phyloP scores from a whole-genome alignment of 495 filamentous ascomycete genomes.

The Rostrohypoxylon terebratum region DNA sequence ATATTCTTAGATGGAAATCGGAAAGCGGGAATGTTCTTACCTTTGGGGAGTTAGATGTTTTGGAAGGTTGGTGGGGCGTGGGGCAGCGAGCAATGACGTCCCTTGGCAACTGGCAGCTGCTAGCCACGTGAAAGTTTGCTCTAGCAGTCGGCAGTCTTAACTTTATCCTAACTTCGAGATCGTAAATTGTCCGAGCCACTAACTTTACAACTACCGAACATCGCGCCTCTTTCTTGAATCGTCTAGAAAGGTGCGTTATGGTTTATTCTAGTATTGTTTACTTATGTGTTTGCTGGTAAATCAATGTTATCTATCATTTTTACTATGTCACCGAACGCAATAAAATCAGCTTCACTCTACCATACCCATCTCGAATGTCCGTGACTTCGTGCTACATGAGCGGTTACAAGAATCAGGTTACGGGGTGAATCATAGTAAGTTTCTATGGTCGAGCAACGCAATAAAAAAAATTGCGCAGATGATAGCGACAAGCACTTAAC shows the following conservation, averaged over 20 bases:
- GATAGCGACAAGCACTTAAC: background rate
- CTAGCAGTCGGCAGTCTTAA: background rate
- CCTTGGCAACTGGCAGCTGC: slow-evolving; percentile 11
- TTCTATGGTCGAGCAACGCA: too few species aligned
- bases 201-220: slow-evolving; percentile 1
- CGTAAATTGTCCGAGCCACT: background rate
- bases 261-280: background rate
- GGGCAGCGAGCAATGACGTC: slow-evolving; percentile 30
- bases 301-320: background rate
- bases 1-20: background rate
- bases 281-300: background rate
- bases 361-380: background rate
- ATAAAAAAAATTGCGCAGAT: background rate
- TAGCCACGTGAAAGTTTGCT: background rate
- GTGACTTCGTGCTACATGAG: too few species aligned
- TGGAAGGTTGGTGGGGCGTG: slow-evolving; percentile 29
- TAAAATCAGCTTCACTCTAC: background rate
- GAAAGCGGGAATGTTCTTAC: slow-evolving; percentile 6
- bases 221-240: background rate
- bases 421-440: too few species aligned
- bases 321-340: background rate
- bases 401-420: background rate
- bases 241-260: background rate
- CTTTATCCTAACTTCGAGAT: slow-evolving; percentile 14
- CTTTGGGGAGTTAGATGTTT: background rate